phyloP scores from a whole-genome alignment of 169 alveolate species.

The Amoebophrya sp. region DNA sequence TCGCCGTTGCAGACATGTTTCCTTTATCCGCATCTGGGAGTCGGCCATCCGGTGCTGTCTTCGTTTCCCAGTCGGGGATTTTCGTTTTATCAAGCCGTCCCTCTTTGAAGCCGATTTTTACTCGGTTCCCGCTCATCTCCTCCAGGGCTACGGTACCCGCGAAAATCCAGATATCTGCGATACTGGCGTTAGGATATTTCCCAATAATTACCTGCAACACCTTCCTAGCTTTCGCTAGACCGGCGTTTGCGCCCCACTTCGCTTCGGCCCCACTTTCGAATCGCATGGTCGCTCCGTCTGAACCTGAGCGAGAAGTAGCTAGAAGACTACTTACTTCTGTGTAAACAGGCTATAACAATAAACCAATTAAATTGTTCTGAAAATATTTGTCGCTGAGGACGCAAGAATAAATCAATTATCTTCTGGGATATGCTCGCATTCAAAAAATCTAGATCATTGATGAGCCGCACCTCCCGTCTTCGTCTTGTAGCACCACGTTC shows the following conservation, averaged over 20 bases:
- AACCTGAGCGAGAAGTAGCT: no score
- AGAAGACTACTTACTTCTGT: no score
- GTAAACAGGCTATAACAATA: no score
- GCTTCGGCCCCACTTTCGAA: background rate
- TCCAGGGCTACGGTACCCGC: background rate
- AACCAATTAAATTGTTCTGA: no score
- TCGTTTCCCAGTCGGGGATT: background rate
- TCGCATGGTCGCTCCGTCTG: background rate
- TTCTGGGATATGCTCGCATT: no score
- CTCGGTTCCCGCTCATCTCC: slow-evolving; percentile 15
- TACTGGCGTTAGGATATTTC: background rate
- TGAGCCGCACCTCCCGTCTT: background rate
- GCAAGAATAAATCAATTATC: no score
- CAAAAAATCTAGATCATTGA: background rate
- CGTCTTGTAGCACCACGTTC: background rate
- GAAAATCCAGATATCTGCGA: background rate
- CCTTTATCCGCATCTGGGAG: slow-evolving; percentile 16
- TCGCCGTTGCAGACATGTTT: background rate
- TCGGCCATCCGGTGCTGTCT: background rate
- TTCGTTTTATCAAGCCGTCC: background rate
- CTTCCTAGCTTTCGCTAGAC: background rate
- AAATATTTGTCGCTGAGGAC: no score
- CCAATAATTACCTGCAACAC: background rate
- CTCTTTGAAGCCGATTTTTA: background rate
- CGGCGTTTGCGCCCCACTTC: background rate